A percentile compares a stretch with the other conserved stretches of the same genome.
These are phyloP conservation scores for Lipomyces sp. DNA, from an alignment of 805 yeast species.

Conservation along the genomic window DNA sequence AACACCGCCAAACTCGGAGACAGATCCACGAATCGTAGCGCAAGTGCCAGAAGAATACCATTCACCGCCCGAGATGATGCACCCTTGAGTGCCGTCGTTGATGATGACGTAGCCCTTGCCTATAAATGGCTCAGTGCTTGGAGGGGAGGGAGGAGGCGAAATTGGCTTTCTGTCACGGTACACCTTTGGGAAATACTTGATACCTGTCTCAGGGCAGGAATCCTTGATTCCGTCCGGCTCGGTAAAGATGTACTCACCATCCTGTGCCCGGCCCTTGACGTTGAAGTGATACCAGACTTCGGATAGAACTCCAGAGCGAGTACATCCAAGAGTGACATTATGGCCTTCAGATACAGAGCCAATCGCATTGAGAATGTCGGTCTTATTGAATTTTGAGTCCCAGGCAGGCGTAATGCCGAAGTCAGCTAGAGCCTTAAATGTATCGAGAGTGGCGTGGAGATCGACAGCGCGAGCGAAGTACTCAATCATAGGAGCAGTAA, in stretches of 20 bases:
- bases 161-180: constrained; percentile 42
- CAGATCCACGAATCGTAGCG: constrained; percentile 67
- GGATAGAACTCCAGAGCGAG: constrained; percentile 55
- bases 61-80: constrained; percentile 82
- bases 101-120: constrained; percentile 56
- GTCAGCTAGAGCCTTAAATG: constrained; percentile 65
- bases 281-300: constrained; percentile 84
- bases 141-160: constrained; percentile 42
- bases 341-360: constrained; percentile 52
- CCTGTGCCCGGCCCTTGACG: constrained; percentile 70
- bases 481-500: constrained; percentile 61
- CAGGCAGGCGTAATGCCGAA: constrained; percentile 75
- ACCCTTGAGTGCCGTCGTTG: constrained; percentile 60
- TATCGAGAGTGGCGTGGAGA: constrained; percentile 63
- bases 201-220: constrained; percentile 71
- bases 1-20: constrained; percentile 23
- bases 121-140: constrained; percentile 42
- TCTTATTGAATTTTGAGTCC: constrained; percentile 59
- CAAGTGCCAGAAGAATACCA: constrained; percentile 85
- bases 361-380: constrained; percentile 45
- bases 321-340: constrained; percentile 64
- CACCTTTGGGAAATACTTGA: constrained; percentile 74
- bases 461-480: constrained; percentile 66
- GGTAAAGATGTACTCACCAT: constrained; percentile 67
- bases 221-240: constrained; percentile 54